Percentiles rank a stretch among this genome's conserved stretches.
phyloP scores from a whole-genome alignment of 306 rosid genomes.

The Malus fusca region DNA sequence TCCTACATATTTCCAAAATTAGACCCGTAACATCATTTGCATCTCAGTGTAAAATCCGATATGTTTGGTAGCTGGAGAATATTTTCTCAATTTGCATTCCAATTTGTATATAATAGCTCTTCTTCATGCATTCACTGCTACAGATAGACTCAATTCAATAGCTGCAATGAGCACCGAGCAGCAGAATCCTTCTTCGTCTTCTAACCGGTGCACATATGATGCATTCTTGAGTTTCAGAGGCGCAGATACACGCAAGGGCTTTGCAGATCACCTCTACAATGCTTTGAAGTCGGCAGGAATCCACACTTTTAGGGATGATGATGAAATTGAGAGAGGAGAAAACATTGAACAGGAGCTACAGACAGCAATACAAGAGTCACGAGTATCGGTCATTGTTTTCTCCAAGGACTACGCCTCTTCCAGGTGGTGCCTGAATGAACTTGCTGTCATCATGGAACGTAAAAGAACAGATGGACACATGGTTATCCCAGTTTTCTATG shows the following conservation, averaged over 20 bases:
- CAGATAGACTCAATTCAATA: too few species aligned
- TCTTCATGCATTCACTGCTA: too few species aligned
- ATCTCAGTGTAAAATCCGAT: too few species aligned
- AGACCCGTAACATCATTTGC: too few species aligned
- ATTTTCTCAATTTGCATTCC: too few species aligned
- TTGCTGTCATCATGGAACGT: background rate
- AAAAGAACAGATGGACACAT: background rate
- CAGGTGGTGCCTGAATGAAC: background rate
- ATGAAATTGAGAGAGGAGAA: background rate
- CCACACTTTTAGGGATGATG: constrained; percentile 7
- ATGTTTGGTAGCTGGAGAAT: too few species aligned
- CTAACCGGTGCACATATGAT: background rate
- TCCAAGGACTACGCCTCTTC: background rate
- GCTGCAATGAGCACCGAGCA: too few species aligned
- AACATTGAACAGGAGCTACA: background rate
- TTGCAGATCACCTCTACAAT: background rate
- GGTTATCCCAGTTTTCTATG: background rate
- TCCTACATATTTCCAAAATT: too few species aligned
- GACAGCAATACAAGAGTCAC: background rate
- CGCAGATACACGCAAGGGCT: background rate
- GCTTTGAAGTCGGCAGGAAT: background rate
- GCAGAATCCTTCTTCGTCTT: background rate
- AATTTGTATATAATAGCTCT: too few species aligned
- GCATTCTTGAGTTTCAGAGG: constrained; percentile 6
- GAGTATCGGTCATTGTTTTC: background rate